Conservation (phyloP, 139 green algal genomes). For the Diplosphaera chodatii region DNA sequence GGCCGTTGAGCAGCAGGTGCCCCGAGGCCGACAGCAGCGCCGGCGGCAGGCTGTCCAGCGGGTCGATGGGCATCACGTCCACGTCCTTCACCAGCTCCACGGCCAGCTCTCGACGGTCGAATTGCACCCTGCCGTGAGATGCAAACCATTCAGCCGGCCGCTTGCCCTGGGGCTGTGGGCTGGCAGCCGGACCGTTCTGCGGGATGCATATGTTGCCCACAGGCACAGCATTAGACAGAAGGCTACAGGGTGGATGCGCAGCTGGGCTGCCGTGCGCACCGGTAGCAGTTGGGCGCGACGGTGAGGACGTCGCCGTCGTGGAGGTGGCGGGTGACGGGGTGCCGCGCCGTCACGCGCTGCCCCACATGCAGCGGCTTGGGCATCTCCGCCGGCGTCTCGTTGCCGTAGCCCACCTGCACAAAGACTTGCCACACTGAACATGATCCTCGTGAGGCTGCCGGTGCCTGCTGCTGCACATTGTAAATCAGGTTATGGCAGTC, state of each 20-base stretch:
- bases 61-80: conserved; percentile 61
- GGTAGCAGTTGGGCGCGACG: conserved; percentile 57
- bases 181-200: not conserved
- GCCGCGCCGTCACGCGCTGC: conserved; percentile 74
- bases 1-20: conserved; percentile 30
- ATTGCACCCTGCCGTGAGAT: conserved; percentile 81
- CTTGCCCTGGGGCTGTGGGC: too few species aligned
- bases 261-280: too few species aligned
- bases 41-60: conserved; percentile 33
- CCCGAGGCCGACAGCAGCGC: conserved; percentile 14
- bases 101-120: conserved; percentile 73
- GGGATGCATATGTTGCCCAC: too few species aligned
- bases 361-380: conserved; percentile 66
- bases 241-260: too few species aligned
- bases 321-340: conserved; percentile 69
- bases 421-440: too few species aligned
- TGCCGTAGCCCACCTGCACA: not conserved
- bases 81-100: conserved; percentile 73
- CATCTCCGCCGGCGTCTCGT: conserved; percentile 30
- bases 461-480: too few species aligned
- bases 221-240: too few species aligned
- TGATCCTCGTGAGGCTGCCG: too few species aligned
- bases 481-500: too few species aligned
- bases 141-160: too few species aligned
- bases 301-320: conserved; percentile 84